phyloP scores from a whole-genome alignment of 2,329 filamentous ascomycete genomes.

The Phaeoacremonium minimum region DNA sequence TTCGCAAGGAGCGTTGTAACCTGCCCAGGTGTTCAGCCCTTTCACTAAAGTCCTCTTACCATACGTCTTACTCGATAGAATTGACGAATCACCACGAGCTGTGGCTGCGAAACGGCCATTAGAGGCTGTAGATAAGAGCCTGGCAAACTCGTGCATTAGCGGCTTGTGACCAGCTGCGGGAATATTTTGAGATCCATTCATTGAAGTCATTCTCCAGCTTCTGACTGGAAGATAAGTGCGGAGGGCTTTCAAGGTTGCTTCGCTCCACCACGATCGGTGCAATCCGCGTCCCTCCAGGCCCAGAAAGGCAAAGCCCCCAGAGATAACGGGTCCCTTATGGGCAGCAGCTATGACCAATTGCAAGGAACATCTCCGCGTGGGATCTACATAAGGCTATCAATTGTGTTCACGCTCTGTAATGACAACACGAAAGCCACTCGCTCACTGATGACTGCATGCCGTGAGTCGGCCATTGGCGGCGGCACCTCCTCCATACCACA shows the following conservation, averaged over 20 bases:
- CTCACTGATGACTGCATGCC: no score
- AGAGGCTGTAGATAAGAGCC: neutral
- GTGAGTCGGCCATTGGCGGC: no score
- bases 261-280: no score
- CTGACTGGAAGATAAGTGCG: neutral
- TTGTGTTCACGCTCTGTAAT: no score
- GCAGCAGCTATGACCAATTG: neutral
- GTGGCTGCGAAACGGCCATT: neutral
- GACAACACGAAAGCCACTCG: no score
- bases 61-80: neutral
- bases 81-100: neutral
- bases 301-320: neutral
- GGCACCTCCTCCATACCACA: no score
- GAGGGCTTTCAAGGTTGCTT: neutral
- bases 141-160: neutral
- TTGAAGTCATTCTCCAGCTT: neutral
- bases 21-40: neutral
- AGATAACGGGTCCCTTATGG: neutral
- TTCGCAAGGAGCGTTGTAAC: neutral
- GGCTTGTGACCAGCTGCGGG: neutral
- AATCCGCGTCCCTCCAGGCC: neutral
- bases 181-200: no score
- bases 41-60: neutral
- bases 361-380: neutral
- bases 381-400: no score